Base-by-base conservation (phyloP, 441 rosid species). In the Pelargonium myrrhifolium region DNA sequence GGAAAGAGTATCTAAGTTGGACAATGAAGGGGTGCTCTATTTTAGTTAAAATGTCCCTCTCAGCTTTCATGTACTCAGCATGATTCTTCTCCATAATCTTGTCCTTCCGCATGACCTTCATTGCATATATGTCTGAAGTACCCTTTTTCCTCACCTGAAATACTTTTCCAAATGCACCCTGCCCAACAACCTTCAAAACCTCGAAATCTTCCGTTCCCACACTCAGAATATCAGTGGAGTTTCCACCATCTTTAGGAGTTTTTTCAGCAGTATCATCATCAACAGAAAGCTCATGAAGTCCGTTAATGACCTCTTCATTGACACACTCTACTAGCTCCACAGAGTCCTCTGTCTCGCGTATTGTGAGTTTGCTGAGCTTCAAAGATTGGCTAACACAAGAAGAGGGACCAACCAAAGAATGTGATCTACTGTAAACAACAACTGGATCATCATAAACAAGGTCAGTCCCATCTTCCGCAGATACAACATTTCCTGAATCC, bases 31-130 rank as follows among this genome's bases (percentile, higher is more conserved):
- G 99, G 75, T 93, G 97, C 56, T 89, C 92, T 9, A 86, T 74
- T 76, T 88, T 87, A 1, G 88, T 88, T 43, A 93, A 79, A 75
- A 93, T 93, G 65, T 93, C 96, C 71, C 95, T 89, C 77, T 93
- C 99, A 28, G 93, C 92, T 80, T 87, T 89, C 99, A 89, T 93
- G 83, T 91, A 93, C 62, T 85, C 96, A 0, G 84, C 96, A 60
- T 89, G 97, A 82, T 93, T 87, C 82, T 85, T 89, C 83, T 93
- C 96, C 86, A 93, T 83, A 14, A 93, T 88, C 69, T 77, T 86
- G 77, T 93, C 99, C 86, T 93, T 93, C 62, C 99, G 77, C 97
- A 93, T 88, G 68, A 93, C 98, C 84, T 93, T 93, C 98, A 93
- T 93, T 0, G 98, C 98, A 53, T 75, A 89, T 70, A 93, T 89